These are phyloP conservation scores for Geranium incanum DNA, from an alignment of 441 rosid species.

Conservation along the genomic window DNA sequence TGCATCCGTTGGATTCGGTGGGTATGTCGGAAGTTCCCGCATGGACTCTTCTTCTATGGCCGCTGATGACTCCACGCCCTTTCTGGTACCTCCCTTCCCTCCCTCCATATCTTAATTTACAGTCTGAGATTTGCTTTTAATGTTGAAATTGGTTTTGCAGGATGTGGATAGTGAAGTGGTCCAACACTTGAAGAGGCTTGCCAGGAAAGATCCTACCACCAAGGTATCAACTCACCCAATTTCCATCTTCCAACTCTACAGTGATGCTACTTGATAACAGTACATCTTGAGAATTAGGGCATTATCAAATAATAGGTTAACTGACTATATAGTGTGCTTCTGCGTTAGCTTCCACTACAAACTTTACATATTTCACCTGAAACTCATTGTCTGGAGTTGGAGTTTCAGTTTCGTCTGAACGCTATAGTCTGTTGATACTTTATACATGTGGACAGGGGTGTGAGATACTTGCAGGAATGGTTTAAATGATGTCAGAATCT, in stretches of 20 bases:
- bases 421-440: neutral
- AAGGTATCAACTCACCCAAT: constrained; percentile 41
- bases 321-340: neutral
- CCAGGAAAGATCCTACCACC: constrained; percentile 83
- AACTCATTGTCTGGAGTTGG: neutral
- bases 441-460: neutral
- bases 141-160: constrained; percentile 32
- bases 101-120: too few species aligned
- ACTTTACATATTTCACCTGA: neutral
- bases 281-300: neutral
- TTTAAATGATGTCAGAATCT: neutral
- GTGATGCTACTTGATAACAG: too few species aligned
- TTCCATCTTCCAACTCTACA: neutral
- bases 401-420: neutral
- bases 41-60: constrained; percentile 44
- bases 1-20: constrained; percentile 82
- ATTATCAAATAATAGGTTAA: neutral
- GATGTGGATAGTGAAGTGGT: constrained; percentile 74
- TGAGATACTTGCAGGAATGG: too few species aligned
- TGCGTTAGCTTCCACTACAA: too few species aligned
- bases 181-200: constrained; percentile 74
- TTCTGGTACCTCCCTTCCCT: constrained; percentile 32
- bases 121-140: neutral
- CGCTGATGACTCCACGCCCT: constrained; percentile 41
- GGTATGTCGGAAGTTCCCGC: constrained; percentile 80